Evolutionary conservation across 108 stramenopile species (phyloP).

Genomic region (Stephanodiscus triporus): DNA sequence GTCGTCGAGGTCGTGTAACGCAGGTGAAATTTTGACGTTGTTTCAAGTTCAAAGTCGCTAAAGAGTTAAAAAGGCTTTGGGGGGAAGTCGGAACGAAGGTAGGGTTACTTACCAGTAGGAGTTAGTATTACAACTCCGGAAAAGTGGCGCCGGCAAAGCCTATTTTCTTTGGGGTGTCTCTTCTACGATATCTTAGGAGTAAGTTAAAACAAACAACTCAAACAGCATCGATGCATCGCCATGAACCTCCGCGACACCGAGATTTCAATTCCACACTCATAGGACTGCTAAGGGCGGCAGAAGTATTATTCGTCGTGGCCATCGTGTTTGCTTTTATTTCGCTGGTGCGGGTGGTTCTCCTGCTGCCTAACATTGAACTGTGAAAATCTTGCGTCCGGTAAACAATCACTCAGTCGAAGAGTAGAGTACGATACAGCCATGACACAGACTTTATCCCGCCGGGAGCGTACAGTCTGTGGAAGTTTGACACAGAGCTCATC

Average conservation of each 20-base stretch:
- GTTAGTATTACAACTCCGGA: too few relatives aligned
- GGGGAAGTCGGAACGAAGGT: too few relatives aligned
- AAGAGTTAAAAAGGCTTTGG: too few relatives aligned
- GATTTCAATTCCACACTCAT: slow-evolving; percentile 5
- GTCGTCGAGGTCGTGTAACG: background rate
- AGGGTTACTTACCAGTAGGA: too few relatives aligned
- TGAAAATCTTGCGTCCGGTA: background rate
- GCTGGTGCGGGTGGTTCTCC: background rate
- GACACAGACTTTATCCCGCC: background rate
- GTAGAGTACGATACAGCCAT: too few relatives aligned
- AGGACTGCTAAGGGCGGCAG: slow-evolving; percentile 1
- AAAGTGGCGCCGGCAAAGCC: too few relatives aligned
- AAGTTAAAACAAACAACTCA: too few relatives aligned
- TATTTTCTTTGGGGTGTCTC: too few relatives aligned
- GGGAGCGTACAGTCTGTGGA: background rate
- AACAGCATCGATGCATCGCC: too few relatives aligned
- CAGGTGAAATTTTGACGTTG: too few relatives aligned
- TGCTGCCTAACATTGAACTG: slow-evolving; percentile 13
- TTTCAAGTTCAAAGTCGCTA: too few relatives aligned
- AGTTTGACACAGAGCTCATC: background rate
- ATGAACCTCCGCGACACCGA: slow-evolving; percentile 11
- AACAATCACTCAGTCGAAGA: background rate
- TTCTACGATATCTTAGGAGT: too few relatives aligned
- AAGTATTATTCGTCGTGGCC: slow-evolving; percentile 10
- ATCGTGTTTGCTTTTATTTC: background rate